phyloP scores from a whole-genome alignment of 192 early-diverging fungal species.

The Coemansia sp. region DNA sequence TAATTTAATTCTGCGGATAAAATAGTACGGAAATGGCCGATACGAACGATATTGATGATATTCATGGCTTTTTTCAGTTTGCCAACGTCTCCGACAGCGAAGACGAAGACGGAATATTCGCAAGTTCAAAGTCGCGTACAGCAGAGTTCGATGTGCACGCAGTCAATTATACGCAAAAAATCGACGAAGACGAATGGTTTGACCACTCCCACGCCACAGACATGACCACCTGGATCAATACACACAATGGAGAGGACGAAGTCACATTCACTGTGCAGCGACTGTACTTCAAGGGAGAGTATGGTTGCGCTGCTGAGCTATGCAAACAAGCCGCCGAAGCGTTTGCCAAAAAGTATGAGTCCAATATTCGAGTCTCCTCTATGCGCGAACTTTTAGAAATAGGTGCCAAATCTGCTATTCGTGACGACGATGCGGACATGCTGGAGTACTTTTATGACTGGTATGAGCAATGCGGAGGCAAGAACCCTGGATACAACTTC shows the following conservation, averaged over 20 bases:
- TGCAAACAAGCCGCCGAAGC: constrained; percentile 18
- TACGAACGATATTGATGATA: constrained; percentile 18
- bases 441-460: constrained; percentile 26
- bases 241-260: constrained; percentile 31
- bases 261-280: constrained; percentile 39
- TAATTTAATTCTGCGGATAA: not conserved
- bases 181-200: constrained; percentile 48
- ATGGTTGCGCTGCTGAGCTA: constrained; percentile 2
- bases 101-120: constrained; percentile 34
- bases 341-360: constrained; percentile 2
- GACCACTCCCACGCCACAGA: constrained; percentile 4
- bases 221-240: constrained; percentile 15
- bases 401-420: constrained; percentile 33
- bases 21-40: constrained; percentile 15
- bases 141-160: constrained; percentile 24
- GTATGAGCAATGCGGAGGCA: constrained; percentile 40
- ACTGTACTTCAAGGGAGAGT: constrained; percentile 29
- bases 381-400: constrained; percentile 47
- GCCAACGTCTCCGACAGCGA: constrained; percentile 39
- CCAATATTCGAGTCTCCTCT: constrained; percentile 9
- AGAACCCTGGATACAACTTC: constrained; percentile 39
- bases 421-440: constrained; percentile 2
- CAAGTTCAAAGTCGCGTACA: constrained; percentile 20
- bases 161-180: constrained; percentile 33
- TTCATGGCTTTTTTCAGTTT: constrained; percentile 54